Evolutionary conservation across 2,329 filamentous ascomycete genomes (phyloP).

Genomic region (Ceratocystis destructans): DNA sequence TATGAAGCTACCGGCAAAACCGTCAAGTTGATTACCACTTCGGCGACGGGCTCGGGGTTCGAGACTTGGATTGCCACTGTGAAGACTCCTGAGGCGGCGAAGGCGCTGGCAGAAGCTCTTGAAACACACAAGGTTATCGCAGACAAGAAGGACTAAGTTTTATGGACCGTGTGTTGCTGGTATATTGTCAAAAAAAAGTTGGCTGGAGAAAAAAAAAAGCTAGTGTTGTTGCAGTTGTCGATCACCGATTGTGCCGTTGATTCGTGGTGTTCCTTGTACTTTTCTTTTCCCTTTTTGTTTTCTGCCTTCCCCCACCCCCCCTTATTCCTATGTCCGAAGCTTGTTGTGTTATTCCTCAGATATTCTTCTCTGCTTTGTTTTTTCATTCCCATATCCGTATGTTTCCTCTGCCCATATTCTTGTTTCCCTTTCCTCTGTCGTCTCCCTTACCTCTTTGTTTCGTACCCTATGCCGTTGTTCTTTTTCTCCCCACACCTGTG

Average conservation of each 20-base stretch:
- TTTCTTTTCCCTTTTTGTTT: background rate
- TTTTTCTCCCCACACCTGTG: background rate
- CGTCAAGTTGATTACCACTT: constrained; percentile 44
- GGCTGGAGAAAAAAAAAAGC: background rate
- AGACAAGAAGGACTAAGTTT: constrained; percentile 34
- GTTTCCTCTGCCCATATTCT: background rate
- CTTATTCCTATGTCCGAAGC: background rate
- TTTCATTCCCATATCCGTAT: background rate
- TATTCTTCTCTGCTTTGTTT: background rate
- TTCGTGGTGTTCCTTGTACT: constrained; percentile 3
- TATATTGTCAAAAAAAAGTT: background rate
- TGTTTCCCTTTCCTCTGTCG: background rate
- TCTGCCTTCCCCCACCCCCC: too few species aligned
- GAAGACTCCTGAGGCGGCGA: constrained; percentile 48
- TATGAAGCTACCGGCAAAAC: constrained; percentile 52
- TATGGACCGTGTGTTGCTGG: background rate
- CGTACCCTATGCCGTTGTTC: background rate
- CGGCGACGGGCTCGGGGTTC: constrained; percentile 43
- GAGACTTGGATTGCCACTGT: constrained; percentile 61
- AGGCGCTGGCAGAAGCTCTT: constrained; percentile 37
- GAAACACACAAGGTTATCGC: constrained; percentile 41
- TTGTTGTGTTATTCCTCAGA: constrained; percentile 4
- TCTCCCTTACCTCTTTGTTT: background rate
- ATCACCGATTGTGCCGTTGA: background rate
- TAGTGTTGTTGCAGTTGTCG: background rate